Evolutionary conservation across 192 early-diverging fungal genomes (phyloP), one percentile per base, ranked within the genome.

Genomic region (Anaeromyces robustus): DNA sequence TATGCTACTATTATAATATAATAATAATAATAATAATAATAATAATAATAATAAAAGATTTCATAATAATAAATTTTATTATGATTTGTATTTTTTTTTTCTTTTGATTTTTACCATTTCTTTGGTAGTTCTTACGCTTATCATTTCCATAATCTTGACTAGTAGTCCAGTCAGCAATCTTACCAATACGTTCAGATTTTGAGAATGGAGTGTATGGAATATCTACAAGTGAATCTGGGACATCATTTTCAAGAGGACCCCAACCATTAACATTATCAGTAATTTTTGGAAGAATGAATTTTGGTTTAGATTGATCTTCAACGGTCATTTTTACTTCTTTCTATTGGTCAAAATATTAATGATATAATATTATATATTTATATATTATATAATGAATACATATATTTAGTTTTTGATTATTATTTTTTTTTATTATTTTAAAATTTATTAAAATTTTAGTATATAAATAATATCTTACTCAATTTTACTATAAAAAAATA

Each of bases 201-300:
- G 93, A 95, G 90, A 94, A 99, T 39, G 95, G 96, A 41, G 94
- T 92, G 85, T 96, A 99, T 22, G 97, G 97, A 80, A 99, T 93
- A 84, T 93, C 94, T 80, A 86, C 82, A 85, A 93, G 91, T 37
- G 89, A 85, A 29, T 89, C 84, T 77, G 92, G 86, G 78, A 94
- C 87, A 79, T 93, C 90, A 77, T 30, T 78, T 32, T 37, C 30
- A 39, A 78, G 82, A 78, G 96, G 96, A 31, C 96, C 96, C 96
- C 96, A 98, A 59, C 95, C 95, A 86, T 83, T 86, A 81, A 92
- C 88, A 82, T 95, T 93, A 88, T 97, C 95, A 81, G 88, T 87
- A 79, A 97, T 90, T 32, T 84, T 82, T 39, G 95, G 96, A 37
- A 98, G 90, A 68, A 83, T 88, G 85, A 98, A 97, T 77, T 86